Conservation (phyloP, 2,329 filamentous ascomycete genomes). For the Microdochium bolleyi region DNA sequence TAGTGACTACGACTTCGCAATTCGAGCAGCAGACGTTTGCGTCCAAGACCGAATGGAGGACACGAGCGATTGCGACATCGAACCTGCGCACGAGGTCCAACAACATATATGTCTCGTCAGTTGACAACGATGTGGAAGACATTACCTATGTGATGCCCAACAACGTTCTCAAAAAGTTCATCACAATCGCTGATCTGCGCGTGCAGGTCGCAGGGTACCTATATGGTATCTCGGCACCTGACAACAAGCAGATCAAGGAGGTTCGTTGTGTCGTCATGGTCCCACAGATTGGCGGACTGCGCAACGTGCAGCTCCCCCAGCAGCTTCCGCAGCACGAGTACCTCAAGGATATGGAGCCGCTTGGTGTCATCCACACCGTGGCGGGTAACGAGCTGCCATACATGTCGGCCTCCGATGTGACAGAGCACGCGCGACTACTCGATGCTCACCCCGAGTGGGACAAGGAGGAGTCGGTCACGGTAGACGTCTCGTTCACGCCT, state of each 20-base stretch:
- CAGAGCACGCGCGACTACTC: slow-evolving; percentile 85
- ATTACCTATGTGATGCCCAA: slow-evolving; percentile 98
- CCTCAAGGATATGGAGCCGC: slow-evolving; percentile 75
- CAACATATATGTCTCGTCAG: slow-evolving; percentile 97
- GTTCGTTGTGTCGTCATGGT: slow-evolving; percentile 96
- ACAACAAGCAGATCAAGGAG: slow-evolving; percentile 96
- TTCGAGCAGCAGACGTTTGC: slow-evolving; percentile 97
- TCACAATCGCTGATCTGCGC: slow-evolving; percentile 90
- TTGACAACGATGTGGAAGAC: slow-evolving; percentile 84
- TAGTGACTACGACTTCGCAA: slow-evolving; percentile 95
- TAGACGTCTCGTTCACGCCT: slow-evolving; percentile 93
- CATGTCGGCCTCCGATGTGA: slow-evolving; percentile 93
- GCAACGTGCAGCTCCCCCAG: slow-evolving; percentile 84
- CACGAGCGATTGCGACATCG: slow-evolving; percentile 89
- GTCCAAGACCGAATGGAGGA: slow-evolving; percentile 98
- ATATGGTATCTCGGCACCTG: slow-evolving; percentile 84
- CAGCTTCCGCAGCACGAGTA: slow-evolving; percentile 89
- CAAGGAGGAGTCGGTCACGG: slow-evolving; percentile 81
- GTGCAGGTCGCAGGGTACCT: slow-evolving; percentile 95
- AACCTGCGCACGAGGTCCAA: slow-evolving; percentile 91
- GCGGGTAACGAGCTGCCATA: slow-evolving; percentile 92
- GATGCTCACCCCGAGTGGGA: slow-evolving; percentile 75
- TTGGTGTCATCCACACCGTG: slow-evolving; percentile 92
- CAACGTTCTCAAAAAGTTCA: slow-evolving; percentile 97
- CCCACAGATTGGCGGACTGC: slow-evolving; percentile 88